These are phyloP conservation scores for Geotrichum cucujoidarum DNA, from an alignment of 1,139 yeast genomes.

Conservation along the genomic window DNA sequence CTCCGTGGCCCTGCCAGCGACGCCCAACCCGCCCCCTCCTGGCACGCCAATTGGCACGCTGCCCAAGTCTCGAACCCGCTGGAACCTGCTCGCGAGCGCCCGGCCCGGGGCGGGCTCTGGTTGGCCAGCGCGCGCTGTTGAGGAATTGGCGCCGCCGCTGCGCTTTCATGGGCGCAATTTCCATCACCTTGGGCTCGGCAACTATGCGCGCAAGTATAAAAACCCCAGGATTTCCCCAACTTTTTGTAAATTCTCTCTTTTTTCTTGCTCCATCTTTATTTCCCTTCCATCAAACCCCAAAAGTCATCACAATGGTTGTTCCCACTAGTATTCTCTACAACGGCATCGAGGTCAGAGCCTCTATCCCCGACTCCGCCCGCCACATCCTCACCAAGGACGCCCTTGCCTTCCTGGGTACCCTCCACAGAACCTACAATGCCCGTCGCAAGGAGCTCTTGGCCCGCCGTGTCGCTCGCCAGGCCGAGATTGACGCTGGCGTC, in stretches of 20 bases:
- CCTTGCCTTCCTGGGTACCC: slow-evolving; percentile 61
- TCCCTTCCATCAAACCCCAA: neutral
- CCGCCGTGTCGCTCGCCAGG: slow-evolving; percentile 55
- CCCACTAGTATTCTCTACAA: slow-evolving; percentile 39
- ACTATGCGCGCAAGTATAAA: slow-evolving; percentile 11
- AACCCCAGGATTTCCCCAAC: slow-evolving; percentile 3
- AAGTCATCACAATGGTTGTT: slow-evolving; percentile 33
- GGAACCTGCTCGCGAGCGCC: too few species aligned
- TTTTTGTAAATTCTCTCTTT: neutral
- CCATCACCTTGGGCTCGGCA: too few species aligned
- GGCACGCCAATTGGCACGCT: too few species aligned
- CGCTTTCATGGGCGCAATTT: too few species aligned
- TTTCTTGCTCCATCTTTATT: neutral
- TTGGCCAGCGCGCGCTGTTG: too few species aligned
- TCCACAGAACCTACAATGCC: slow-evolving; percentile 63
- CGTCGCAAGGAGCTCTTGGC: slow-evolving; percentile 56
- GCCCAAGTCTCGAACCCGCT: too few species aligned
- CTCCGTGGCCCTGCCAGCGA: too few species aligned
- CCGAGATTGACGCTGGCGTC: slow-evolving; percentile 57
- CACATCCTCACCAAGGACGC: slow-evolving; percentile 62
- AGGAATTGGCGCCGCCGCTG: too few species aligned
- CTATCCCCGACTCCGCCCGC: slow-evolving; percentile 54
- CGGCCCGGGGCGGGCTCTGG: too few species aligned
- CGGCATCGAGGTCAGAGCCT: slow-evolving; percentile 64
- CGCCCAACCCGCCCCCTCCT: too few species aligned